Conservation (phyloP, 345 rosid genomes). For the Eucalyptus microcorys region DNA sequence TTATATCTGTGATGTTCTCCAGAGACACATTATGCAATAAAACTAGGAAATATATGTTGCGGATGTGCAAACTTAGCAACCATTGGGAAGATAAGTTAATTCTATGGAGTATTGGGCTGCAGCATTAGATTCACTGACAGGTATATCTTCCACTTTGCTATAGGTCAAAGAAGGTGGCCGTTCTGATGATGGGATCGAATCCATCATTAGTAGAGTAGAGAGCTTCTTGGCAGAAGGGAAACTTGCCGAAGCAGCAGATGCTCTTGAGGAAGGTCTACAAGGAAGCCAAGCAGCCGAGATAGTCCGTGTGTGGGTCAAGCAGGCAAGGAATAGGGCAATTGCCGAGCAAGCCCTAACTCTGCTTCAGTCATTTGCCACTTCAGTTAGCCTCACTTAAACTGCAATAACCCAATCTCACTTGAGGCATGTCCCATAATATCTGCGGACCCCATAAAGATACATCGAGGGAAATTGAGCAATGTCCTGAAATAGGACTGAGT, state of each 20-base stretch:
- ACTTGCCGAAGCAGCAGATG: constrained; percentile 80
- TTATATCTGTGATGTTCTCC: background rate
- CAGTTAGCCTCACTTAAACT: constrained; percentile 52
- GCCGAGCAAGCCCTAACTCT: constrained; percentile 78
- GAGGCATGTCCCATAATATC: background rate
- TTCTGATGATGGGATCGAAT: constrained; percentile 67
- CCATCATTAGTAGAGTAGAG: constrained; percentile 57
- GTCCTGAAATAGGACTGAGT: background rate
- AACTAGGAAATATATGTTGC: background rate
- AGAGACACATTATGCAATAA: background rate
- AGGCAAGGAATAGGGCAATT: constrained; percentile 73
- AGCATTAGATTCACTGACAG: background rate
- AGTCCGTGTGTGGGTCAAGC: constrained; percentile 58
- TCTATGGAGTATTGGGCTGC: background rate
- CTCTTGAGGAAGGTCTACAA: constrained; percentile 74
- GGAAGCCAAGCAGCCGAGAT: constrained; percentile 85
- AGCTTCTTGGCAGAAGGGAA: constrained; percentile 68
- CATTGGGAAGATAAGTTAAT: background rate
- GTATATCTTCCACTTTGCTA: background rate
- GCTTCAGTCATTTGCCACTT: constrained; percentile 81
- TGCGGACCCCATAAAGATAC: background rate
- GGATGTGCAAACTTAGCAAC: background rate
- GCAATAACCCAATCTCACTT: background rate
- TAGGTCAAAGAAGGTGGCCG: constrained; percentile 64
- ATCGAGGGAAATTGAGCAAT: background rate